phyloP scores from a whole-genome alignment of 495 filamentous ascomycete genomes.

The Xylaria castorea region DNA sequence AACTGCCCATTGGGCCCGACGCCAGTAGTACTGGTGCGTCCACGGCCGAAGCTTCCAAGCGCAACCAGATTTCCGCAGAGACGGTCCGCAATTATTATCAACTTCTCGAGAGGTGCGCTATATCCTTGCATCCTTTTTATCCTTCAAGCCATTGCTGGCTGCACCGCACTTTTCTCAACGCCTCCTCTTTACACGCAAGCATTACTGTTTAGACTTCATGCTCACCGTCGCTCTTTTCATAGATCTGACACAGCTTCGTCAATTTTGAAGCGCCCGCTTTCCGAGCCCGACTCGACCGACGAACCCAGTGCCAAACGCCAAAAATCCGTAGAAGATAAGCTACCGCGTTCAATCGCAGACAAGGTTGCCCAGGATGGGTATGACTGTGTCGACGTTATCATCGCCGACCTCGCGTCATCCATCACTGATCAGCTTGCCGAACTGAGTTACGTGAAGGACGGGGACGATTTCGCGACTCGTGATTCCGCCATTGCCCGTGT shows the following conservation, averaged over 20 bases:
- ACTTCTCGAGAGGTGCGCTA: constrained; percentile 53
- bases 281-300: constrained; percentile 40
- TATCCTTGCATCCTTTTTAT: constrained; percentile 16
- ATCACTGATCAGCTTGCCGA: constrained; percentile 49
- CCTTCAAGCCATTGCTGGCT: constrained; percentile 11
- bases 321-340: constrained; percentile 47
- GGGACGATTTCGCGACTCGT: constrained; percentile 33
- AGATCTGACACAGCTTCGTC: constrained; percentile 53
- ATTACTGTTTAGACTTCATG: constrained; percentile 11
- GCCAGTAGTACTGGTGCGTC: constrained; percentile 28
- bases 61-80: constrained; percentile 32
- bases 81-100: constrained; percentile 50
- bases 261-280: constrained; percentile 55
- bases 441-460: constrained; percentile 38
- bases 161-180: background rate
- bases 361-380: constrained; percentile 53
- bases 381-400: constrained; percentile 51
- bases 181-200: background rate
- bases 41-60: constrained; percentile 16
- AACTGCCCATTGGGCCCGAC: constrained; percentile 31
- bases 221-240: constrained; percentile 25
- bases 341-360: constrained; percentile 50
- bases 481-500: constrained; percentile 46
- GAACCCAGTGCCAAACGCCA: constrained; percentile 56
- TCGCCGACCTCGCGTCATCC: constrained; percentile 51